A percentile compares a stretch with the other conserved stretches of the same genome.
These are phyloP conservation scores for Metschnikowia peoriensis DNA, from an alignment of 805 yeast genomes.

Conservation along the genomic window DNA sequence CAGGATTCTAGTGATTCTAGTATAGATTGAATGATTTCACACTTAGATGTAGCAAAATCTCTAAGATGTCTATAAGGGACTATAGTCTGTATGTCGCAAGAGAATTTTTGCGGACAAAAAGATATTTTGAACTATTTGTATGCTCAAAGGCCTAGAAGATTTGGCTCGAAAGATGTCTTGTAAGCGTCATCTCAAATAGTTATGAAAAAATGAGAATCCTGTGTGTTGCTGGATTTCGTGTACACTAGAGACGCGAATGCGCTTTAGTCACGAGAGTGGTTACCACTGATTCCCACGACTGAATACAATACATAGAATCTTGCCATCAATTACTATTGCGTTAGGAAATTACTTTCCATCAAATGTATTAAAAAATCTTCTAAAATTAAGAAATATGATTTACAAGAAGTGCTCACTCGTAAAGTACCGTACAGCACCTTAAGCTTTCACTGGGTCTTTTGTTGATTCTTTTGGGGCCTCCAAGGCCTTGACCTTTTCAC, in stretches of 20 bases:
- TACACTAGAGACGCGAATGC: neutral
- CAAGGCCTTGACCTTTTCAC: slow-evolving; percentile 7
- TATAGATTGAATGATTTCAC: neutral
- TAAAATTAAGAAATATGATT: no score
- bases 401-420: neutral
- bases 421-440: no score
- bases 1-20: neutral
- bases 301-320: neutral
- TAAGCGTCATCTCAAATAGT: slow-evolving; percentile 6
- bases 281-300: no score
- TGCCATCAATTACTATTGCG: no score
- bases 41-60: neutral
- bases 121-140: neutral
- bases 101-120: neutral
- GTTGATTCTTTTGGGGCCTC: neutral
- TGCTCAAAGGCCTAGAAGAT: slow-evolving; percentile 1
- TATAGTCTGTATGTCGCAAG: neutral
- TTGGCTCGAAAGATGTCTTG: neutral
- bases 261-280: no score
- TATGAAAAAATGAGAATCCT: slow-evolving; percentile 9
- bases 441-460: neutral
- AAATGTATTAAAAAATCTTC: neutral
- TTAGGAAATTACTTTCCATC: neutral
- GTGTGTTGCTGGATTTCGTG: slow-evolving; percentile 1
- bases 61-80: neutral